These are phyloP conservation scores for Phascolomyces articulosus DNA, from an alignment of 371 early-diverging fungal species.

Conservation along the genomic window DNA sequence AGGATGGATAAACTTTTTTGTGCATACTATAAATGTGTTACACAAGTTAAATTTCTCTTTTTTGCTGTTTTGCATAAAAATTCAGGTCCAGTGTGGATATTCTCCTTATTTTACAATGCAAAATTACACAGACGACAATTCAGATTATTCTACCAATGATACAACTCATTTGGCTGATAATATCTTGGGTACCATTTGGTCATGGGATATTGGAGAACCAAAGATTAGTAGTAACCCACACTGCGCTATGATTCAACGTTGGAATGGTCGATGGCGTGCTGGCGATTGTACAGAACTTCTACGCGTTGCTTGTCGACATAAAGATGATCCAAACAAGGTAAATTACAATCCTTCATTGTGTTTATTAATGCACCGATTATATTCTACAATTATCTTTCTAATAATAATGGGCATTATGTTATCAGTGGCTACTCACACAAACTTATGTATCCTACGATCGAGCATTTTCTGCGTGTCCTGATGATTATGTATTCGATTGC, in stretches of 20 bases:
- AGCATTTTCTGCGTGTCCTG: slow-evolving; percentile 32
- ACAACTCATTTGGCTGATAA: slow-evolving; percentile 25
- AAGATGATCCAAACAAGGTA: slow-evolving; percentile 24
- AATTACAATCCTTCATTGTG: too few species aligned
- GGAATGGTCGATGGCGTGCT: slow-evolving; percentile 39
- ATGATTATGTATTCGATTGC: slow-evolving; percentile 35
- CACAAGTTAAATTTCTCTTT: not conserved
- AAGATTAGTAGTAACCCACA: slow-evolving; percentile 6
- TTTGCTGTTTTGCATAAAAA: not conserved
- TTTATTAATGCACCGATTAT: too few species aligned
- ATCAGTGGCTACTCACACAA: slow-evolving; percentile 34
- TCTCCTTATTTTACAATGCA: slow-evolving; percentile 34
- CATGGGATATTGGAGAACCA: slow-evolving; percentile 48
- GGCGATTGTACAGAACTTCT: slow-evolving; percentile 28
- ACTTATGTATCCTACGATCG: slow-evolving; percentile 30
- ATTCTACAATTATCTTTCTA: too few species aligned
- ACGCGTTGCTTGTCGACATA: slow-evolving; percentile 32
- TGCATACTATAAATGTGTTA: too few species aligned
- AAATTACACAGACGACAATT: slow-evolving; percentile 20
- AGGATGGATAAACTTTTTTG: not conserved
- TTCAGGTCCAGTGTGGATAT: slow-evolving; percentile 35
- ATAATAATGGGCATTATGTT: not conserved
- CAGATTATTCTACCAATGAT: slow-evolving; percentile 14
- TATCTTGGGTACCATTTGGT: slow-evolving; percentile 41
- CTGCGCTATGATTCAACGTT: slow-evolving; percentile 30